These are phyloP conservation scores for Coemansia sp. DNA, from an alignment of 192 early-diverging fungal genomes.

Conservation along the genomic window DNA sequence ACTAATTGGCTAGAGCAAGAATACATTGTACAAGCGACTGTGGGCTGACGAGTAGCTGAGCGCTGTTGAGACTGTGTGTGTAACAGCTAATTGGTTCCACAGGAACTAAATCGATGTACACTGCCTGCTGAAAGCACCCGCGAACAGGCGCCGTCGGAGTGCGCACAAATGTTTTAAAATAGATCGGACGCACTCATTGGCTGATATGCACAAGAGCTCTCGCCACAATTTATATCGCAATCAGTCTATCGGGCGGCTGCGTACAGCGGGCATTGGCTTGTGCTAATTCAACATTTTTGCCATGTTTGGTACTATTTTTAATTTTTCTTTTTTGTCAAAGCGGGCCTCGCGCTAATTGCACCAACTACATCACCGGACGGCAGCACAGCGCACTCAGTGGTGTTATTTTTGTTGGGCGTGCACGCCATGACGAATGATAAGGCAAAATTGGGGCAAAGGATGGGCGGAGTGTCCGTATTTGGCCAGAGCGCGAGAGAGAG, in stretches of 20 bases:
- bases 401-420: slow-evolving; percentile 6
- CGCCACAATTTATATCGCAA: background rate
- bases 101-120: background rate
- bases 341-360: background rate
- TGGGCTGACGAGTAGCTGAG: slow-evolving; percentile 9
- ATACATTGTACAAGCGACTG: background rate
- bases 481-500: background rate
- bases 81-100: slow-evolving; percentile 8
- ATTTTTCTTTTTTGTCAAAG: background rate
- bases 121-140: background rate
- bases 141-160: background rate
- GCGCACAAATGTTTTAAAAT: slow-evolving; percentile 7
- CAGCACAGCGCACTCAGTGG: background rate
- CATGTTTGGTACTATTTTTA: background rate
- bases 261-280: background rate
- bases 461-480: slow-evolving; percentile 1
- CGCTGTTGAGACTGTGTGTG: slow-evolving; percentile 5
- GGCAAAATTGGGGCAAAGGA: background rate
- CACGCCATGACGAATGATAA: background rate
- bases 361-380: background rate
- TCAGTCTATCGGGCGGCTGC: background rate
- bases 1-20: slow-evolving; percentile 7
- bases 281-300: background rate
- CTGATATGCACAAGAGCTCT: slow-evolving; percentile 1
- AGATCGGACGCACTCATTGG: background rate